These are phyloP conservation scores for Verticillium longisporum DNA, from an alignment of 2,329 filamentous ascomycete genomes.

Conservation along the genomic window DNA sequence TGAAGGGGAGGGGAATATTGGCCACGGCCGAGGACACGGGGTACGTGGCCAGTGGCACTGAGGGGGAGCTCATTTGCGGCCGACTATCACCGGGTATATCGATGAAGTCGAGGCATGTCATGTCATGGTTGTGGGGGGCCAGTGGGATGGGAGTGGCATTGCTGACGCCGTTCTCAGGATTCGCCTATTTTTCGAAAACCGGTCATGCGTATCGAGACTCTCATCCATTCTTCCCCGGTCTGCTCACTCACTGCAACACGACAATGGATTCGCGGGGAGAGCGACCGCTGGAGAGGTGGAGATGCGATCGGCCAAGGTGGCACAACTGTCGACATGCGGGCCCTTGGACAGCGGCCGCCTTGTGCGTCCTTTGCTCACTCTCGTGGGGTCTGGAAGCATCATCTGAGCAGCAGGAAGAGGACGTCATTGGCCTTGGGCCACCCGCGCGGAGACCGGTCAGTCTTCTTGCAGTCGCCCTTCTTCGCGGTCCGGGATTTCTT, in stretches of 20 bases:
- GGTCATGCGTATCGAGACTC: too few relatives aligned
- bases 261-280: neutral
- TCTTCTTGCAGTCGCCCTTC: neutral
- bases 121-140: neutral
- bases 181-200: too few relatives aligned
- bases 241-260: too few relatives aligned
- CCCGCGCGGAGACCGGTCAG: neutral
- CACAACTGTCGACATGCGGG: neutral
- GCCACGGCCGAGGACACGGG: neutral
- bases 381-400: neutral
- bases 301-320: neutral
- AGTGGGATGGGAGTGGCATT: too few relatives aligned
- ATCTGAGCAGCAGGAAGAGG: neutral
- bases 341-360: neutral
- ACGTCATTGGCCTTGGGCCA: neutral
- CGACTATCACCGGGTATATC: neutral
- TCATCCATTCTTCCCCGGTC: too few relatives aligned
- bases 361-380: neutral
- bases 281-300: neutral
- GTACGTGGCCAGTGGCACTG: neutral
- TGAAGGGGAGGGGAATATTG: too few relatives aligned
- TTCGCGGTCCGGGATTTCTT: neutral
- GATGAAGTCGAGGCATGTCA: neutral
- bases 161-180: too few relatives aligned
- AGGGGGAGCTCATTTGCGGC: neutral